Conservation (phyloP, 164 flowering plant genomes). For the Nymphaea colorata region DNA sequence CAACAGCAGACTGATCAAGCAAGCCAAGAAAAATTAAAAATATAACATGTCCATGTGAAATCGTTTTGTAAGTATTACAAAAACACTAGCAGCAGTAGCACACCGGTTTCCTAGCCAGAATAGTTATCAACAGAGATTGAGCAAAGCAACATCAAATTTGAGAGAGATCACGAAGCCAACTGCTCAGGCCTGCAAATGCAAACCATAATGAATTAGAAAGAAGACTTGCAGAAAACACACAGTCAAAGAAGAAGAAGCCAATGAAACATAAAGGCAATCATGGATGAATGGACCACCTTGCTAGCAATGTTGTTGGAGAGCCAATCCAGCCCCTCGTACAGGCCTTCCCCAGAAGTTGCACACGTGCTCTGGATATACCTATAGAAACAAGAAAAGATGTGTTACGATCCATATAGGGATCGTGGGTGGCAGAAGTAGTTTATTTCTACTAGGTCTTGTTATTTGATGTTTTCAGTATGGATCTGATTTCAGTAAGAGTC, state of each 20-base stretch:
- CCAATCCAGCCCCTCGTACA: conserved; percentile 94
- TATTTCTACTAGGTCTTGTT: too few species aligned
- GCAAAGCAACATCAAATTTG: background rate
- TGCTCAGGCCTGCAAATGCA: background rate
- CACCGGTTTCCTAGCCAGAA: background rate
- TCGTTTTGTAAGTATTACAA: background rate
- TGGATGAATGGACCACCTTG: conserved; percentile 34
- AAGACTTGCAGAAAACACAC: background rate
- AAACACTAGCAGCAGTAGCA: background rate
- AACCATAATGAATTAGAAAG: background rate
- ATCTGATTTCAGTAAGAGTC: too few species aligned
- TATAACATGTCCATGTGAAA: background rate
- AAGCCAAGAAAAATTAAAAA: background rate
- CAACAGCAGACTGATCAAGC: background rate
- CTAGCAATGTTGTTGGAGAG: conserved; percentile 94
- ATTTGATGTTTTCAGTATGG: too few species aligned
- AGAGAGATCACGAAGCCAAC: background rate
- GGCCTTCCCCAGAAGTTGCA: conserved; percentile 95
- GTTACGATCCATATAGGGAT: too few species aligned
- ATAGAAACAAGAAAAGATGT: background rate
- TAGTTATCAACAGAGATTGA: background rate
- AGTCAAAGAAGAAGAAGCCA: background rate
- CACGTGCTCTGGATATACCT: conserved; percentile 99
- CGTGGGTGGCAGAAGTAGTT: too few species aligned
- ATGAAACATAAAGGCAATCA: background rate